Percentiles rank a stretch among this genome's conserved stretches.
phyloP scores from a whole-genome alignment of 148 eudicot genomes.

The Beta vulgaris region DNA sequence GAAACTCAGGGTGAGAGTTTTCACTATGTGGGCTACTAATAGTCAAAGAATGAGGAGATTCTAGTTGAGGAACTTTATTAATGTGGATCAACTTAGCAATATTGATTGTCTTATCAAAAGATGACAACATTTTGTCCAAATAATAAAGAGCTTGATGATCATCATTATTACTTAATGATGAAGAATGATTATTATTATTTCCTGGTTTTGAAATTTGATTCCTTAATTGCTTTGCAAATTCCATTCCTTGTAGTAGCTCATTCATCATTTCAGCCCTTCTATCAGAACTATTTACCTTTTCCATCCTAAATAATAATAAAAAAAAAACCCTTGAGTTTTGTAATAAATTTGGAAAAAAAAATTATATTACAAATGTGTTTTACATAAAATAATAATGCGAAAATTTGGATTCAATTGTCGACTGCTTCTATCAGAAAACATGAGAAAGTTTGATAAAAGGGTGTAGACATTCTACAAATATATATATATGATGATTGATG shows the following conservation, averaged over 20 bases:
- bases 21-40: constrained; percentile 35
- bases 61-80: not conserved
- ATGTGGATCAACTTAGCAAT: constrained; percentile 25
- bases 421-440: too few species aligned
- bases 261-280: constrained; percentile 34
- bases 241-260: constrained; percentile 55
- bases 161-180: constrained; percentile 26
- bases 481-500: too few species aligned
- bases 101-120: constrained; percentile 51
- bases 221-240: constrained; percentile 50
- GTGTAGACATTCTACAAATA: too few species aligned
- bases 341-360: too few species aligned
- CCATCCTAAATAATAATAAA: constrained; percentile 32
- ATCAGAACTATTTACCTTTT: constrained; percentile 20
- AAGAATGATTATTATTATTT: not conserved
- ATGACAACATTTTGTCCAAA: constrained; percentile 50
- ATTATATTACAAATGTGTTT: too few species aligned
- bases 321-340: too few species aligned
- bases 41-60: constrained; percentile 9
- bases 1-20: constrained; percentile 21
- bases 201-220: constrained; percentile 21
- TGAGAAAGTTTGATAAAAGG: not conserved
- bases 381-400: too few species aligned
- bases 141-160: constrained; percentile 16
- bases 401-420: too few species aligned